A percentile compares a stretch with the other conserved stretches of the same genome.
Evolutionary conservation across 257 asterid species (phyloP).

Genomic region (Solanum chiquidenum): DNA sequence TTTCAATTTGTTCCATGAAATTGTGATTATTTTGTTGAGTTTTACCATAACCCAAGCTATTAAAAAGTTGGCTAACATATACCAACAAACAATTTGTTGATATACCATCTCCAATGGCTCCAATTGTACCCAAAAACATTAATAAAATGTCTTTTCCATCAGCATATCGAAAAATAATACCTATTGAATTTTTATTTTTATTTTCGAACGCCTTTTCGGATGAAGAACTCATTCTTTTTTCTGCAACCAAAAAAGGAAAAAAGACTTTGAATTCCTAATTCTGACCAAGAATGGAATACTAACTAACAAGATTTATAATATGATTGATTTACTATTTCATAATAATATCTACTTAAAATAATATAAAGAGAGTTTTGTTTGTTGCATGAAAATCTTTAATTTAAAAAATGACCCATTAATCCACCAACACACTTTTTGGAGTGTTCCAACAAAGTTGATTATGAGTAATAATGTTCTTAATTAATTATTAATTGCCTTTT

Average conservation of each 20-base stretch:
- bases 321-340: background rate
- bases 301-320: background rate
- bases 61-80: conserved; percentile 58
- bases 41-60: conserved; percentile 59
- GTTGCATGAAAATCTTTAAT: background rate
- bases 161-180: conserved; percentile 52
- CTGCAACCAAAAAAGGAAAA: background rate
- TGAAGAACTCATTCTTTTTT: conserved; percentile 23
- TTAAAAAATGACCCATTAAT: background rate
- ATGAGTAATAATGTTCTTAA: background rate
- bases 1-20: conserved; percentile 62
- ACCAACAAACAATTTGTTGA: conserved; percentile 69
- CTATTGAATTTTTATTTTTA: conserved; percentile 19
- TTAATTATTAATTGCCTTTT: background rate
- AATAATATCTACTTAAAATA: background rate
- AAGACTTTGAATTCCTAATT: background rate
- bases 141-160: conserved; percentile 56
- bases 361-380: background rate
- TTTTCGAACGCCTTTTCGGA: background rate
- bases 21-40: conserved; percentile 29
- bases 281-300: background rate
- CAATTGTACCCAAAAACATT: conserved; percentile 72
- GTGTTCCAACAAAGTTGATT: background rate
- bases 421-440: background rate
- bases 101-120: conserved; percentile 91